Base-by-base conservation (phyloP, 2,329 filamentous ascomycete species). In the Aspergillus sp. region DNA sequence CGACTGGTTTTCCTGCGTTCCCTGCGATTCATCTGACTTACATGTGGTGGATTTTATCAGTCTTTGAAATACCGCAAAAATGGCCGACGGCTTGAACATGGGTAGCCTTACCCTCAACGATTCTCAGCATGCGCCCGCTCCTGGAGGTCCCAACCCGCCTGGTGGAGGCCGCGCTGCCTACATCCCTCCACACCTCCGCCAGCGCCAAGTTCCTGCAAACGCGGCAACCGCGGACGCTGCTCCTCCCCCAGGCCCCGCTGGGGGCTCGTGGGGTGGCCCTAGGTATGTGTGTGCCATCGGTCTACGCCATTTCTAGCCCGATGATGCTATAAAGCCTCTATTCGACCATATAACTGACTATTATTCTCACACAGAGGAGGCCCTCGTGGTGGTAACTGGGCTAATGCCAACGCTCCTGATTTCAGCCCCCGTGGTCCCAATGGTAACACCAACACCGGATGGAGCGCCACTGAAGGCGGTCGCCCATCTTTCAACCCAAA, bases 101-200 rank as follows among this genome's bases (percentile, higher is more conserved):
- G 73, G 70, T 65, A 71, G 71, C 65, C 65, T 75, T 52, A 72
- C 73, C 64, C 77, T 88, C 67, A 83, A 84, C 73, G 85, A 88
- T 65, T 85, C 83, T 61, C 81, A 86, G 76, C 84, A 86, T 72
- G 84, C 83, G 57, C 74, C 75, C 52, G 61, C 58, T 52, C 77
- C 78, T 70, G 35, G 43, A 31, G 52, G 52, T 31, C 74, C 74
- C 14, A 56, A 51, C 63, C 62, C 65, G 61, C 75, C 77, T 67
- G 74, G 74, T 66, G 73, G 74, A 60, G 82, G 83, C 67, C 85
- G 84, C 70, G 79, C 83, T 73, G 82, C 85, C 67, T 88, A 88
- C 75, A 87, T 88, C 66, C 85, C 85, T 69, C 85, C 85, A 68
- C 85, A 88, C 73, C 81, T 87, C 64, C 83, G 85, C 64, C 70